Conservation (phyloP, 805 yeast species). For the Sporopachydermia lactativora region DNA sequence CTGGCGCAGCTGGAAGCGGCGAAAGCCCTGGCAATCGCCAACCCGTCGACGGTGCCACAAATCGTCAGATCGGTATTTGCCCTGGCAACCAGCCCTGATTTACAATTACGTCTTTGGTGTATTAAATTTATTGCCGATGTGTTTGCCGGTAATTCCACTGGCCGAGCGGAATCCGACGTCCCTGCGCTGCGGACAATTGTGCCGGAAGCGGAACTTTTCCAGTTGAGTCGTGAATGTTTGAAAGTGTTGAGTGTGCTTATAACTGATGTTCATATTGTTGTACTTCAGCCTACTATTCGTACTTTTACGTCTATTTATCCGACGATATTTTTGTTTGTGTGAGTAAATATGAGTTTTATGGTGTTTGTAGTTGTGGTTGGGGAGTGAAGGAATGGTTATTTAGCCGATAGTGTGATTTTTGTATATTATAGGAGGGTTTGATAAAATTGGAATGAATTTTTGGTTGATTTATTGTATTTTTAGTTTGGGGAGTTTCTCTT, state of each 20-base stretch:
- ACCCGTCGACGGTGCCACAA: background rate
- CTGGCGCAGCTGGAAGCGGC: constrained; percentile 1
- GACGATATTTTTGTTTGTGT: background rate
- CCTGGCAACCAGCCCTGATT: background rate
- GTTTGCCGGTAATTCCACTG: background rate
- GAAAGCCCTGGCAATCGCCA: background rate
- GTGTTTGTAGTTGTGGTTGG: too few species aligned
- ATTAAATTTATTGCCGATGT: background rate
- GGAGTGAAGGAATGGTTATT: too few species aligned
- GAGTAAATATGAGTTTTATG: too few species aligned
- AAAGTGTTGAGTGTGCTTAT: background rate
- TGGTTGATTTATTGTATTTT: too few species aligned
- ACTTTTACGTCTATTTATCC: background rate
- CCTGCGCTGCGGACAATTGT: background rate
- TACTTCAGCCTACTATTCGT: background rate
- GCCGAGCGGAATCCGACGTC: too few species aligned
- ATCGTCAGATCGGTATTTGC: background rate
- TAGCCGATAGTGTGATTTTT: too few species aligned
- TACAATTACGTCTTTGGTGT: background rate
- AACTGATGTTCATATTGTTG: background rate
- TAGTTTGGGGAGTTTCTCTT: too few species aligned
- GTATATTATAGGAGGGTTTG: too few species aligned
- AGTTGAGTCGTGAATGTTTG: background rate
- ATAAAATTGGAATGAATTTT: too few species aligned
- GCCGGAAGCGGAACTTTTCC: background rate